Evolutionary conservation across 805 yeast genomes (phyloP), one percentile per base, ranked within the genome.

Genomic region (Lipomyces lipofer): DNA sequence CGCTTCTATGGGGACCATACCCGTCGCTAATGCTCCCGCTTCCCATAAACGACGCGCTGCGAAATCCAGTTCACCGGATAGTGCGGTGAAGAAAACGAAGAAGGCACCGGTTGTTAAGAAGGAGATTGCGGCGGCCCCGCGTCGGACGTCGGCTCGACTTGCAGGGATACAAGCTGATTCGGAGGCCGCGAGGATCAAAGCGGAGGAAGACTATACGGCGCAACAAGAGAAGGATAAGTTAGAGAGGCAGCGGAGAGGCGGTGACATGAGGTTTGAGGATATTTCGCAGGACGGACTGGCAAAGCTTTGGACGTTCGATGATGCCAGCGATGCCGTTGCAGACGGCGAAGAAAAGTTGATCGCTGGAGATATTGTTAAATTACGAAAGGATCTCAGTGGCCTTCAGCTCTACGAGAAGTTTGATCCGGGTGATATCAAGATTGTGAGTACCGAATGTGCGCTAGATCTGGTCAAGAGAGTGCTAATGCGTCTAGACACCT

Each of bases 101-200:
- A 36, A 19, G 33, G 38, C 28, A 25, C 24, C 19, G 19, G 15
- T 30, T 2, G n/a, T 36, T 27, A 43, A 44, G 44, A 29, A 32
- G 32, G 52, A 49, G 13, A 29, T 17, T 13, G 5, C 40, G 4
- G 21, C 36, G 19, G 39, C 19, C 13, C 95, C 96, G 0, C 75
- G 83, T 1, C 76, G 97, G 66, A 77, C 90, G 57, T 89, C 97
- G 0, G 76, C 89, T 47, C 75, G 97, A 60, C 65, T 91, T 22
- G 88, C 88, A 3, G 96, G 96, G 1, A 77, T 82, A 1, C 75
- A 80, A 55, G 67, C 78, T 50, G 91, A 83, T 54, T 80, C 77
- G 47, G 73, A 78, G 5, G 75, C 71, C 40, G 75, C 73, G 47
- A 68, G 65, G 47, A 66, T 66, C 28, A 74, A 71, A 52, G 56